phyloP scores from a whole-genome alignment of 208 protist genomes.

The Wallacemonas sp. region DNA sequence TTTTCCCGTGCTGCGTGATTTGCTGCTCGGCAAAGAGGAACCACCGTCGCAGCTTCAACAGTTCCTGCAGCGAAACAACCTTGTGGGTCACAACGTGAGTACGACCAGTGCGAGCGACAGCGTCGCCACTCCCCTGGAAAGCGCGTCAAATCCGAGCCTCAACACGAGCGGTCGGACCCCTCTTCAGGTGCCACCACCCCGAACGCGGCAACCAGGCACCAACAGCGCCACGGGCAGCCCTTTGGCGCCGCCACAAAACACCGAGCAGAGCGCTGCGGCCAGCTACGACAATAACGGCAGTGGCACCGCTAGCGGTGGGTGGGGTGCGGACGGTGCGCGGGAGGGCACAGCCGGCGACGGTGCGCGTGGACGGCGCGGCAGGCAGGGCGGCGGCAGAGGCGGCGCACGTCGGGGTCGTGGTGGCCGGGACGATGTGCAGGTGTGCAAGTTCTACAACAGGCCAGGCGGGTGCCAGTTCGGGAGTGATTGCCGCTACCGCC shows the following conservation, averaged over 20 bases:
- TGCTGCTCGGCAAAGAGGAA: neutral
- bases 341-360: conserved; percentile 6
- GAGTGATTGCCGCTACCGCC: conserved; percentile 34
- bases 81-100: neutral
- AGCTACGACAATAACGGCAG: conserved; percentile 28
- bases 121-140: neutral
- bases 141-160: neutral
- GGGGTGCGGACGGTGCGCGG: neutral
- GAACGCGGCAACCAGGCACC: conserved; percentile 38
- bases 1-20: neutral
- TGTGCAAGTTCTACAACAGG: conserved; percentile 33
- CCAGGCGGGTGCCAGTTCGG: conserved; percentile 44
- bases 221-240: conserved; percentile 29
- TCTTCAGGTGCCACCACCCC: conserved; percentile 64
- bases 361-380: neutral
- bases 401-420: conserved; percentile 14
- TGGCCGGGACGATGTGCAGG: conserved; percentile 14
- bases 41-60: conserved; percentile 5
- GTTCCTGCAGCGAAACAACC: conserved; percentile 10
- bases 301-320: conserved; percentile 7
- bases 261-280: too few relatives aligned
- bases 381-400: neutral
- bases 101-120: neutral
- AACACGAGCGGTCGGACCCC: neutral
- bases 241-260: neutral